Evolutionary conservation across 2,329 filamentous ascomycete species (phyloP), one percentile per base, ranked within the genome.

Genomic region (Calonectria montana): DNA sequence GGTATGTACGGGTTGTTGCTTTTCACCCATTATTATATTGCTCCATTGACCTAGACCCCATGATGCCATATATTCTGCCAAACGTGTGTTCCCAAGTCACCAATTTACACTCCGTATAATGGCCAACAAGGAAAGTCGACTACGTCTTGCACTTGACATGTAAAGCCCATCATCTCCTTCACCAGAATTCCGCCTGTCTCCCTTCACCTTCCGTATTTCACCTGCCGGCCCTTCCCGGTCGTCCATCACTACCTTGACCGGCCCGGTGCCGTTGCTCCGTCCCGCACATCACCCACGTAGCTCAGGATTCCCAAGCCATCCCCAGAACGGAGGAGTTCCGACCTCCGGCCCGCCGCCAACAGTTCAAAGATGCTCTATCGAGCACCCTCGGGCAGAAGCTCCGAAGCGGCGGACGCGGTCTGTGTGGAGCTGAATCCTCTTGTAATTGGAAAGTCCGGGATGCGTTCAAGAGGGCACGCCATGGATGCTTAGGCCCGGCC

Each of bases 391-490:
- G 48, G 45, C 31, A 29, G 65, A 27, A 37, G 43, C 29, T n/a
- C 67, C 61, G 68, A 64, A 55, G 48, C 18, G n/a, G 27, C 64
- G 64, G 64, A 66, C 37, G 50, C 37, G 39, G 64, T 25, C 35
- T 47, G 21, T 16, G 48, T 41, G 23, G 41, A 53, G 41, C 50
- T n/a, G 45, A 25, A 21, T 23, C 7, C 15, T 23, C 37, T 39
- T 70, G 27, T 16, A 70, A 47, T 23, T n/a, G 55, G 68, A 62
- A 66, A 53, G n/a, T 70, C 68, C 63, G 68, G 23, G 53, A 39
- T 59, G 21, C 12, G 4, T 35, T 59, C 31, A 13, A 47, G 43
- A 47, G 43, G n/a, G 21, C n/a, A 23, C 18, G 37, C 21, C 10
- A 25, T n/a, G 53, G 53, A 23, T 39, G 35, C 21, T 23, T 23